Evolutionary conservation across 2,329 filamentous ascomycete species (phyloP), one percentile per base, ranked within the genome.

Genomic region (Emergomyces africanus): DNA sequence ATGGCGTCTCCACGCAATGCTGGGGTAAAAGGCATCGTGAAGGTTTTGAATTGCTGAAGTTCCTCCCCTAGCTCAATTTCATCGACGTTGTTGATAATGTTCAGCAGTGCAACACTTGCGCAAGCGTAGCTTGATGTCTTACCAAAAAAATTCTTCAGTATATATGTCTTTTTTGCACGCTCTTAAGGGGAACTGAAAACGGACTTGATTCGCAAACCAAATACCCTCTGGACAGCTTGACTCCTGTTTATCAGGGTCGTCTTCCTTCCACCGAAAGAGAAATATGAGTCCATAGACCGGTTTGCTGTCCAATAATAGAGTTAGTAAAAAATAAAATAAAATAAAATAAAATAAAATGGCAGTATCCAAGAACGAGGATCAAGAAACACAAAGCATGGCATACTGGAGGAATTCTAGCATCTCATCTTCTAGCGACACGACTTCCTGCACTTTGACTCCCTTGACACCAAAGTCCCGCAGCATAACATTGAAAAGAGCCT

Each of bases 141-240:
- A 3, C 3, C 30, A 62, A 14, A 20, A 35, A 5, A 44, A 42
- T 12, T 14, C 44, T 28, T 48, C 12, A 48, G 44, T 15, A 15
- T 1, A 44, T 58, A 10, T n/a, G n/a, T n/a, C n/a, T 44, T 25
- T 6, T 49, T 49, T 28, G 10, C 48, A 25, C 23, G 42, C 46
- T 59, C 30, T 54, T 23, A 49, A 53, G 5, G 10, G 6, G 14
- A 35, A 12, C 28, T 66, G 12, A 33, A 53, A 23, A 9, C 75
- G 23, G 69, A 89, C 87, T 75, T 95, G 92, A 67, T 96, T 96
- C 33, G 91, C 90, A 71, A 96, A 97, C 92, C 94, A 99, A 20
- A 97, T 77, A 35, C 83, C 76, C 2, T 82, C 75, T 0, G 85
- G 84, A 62, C 82, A 85, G 62, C 70, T 78, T 50, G 75, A 77